Evolutionary conservation across 345 rosid genomes (phyloP).

Genomic region (Euphorbia lathyris): DNA sequence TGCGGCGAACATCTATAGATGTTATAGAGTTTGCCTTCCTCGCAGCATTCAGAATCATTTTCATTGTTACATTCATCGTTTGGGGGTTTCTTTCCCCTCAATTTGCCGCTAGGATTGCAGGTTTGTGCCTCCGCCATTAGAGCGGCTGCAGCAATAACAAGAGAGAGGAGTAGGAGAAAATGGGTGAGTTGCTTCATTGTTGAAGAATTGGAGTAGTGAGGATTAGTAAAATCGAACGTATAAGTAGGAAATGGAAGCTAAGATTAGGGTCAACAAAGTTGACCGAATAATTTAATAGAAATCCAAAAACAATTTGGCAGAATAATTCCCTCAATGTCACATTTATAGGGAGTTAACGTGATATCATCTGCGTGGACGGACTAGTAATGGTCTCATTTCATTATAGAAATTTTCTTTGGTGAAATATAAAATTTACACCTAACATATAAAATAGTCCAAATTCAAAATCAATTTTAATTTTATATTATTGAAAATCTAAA

Average conservation of each 20-base stretch:
- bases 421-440: too few relatives aligned
- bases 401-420: too few relatives aligned
- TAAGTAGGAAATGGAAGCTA: conserved; percentile 1
- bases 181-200: conserved; percentile 13
- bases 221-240: neutral
- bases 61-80: neutral
- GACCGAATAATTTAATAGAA: too few relatives aligned
- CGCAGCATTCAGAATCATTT: conserved; percentile 16
- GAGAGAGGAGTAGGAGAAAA: conserved; percentile 1
- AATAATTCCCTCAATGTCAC: too few relatives aligned
- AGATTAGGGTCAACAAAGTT: too few relatives aligned
- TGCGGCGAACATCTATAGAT: conserved; percentile 16
- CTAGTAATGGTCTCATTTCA: too few relatives aligned
- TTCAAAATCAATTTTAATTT: too few relatives aligned
- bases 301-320: too few relatives aligned
- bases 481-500: too few relatives aligned
- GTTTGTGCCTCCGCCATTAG: conserved; percentile 12
- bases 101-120: conserved; percentile 10
- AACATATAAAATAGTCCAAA: too few relatives aligned
- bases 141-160: conserved; percentile 1
- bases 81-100: conserved; percentile 13
- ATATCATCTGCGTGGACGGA: too few relatives aligned
- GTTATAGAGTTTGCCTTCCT: conserved; percentile 6
- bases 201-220: neutral
- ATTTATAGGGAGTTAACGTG: too few relatives aligned